Conservation (phyloP, 23 red algal species). For the Gracilaria vermiculophylla region DNA sequence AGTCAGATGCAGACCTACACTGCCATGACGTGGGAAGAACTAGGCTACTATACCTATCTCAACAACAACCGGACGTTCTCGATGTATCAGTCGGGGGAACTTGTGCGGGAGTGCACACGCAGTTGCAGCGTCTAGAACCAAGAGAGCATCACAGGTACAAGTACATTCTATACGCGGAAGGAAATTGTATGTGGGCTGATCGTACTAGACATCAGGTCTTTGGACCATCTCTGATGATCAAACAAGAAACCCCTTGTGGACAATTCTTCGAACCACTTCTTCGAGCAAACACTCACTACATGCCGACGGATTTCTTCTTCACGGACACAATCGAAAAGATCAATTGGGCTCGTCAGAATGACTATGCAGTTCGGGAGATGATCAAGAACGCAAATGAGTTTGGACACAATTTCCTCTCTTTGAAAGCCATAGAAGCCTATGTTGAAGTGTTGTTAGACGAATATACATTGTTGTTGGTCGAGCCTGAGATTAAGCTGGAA, state of each 20-base stretch:
- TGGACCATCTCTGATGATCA: conserved; percentile 81
- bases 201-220: conserved; percentile 81
- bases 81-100: conserved; percentile 81
- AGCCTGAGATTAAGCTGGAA: conserved; percentile 71
- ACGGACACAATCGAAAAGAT: conserved; percentile 59
- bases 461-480: conserved; percentile 74
- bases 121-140: conserved; percentile 54
- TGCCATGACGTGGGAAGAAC: conserved; percentile 73
- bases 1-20: conserved; percentile 55
- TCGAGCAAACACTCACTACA: conserved; percentile 74
- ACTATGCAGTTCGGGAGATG: conserved; percentile 47
- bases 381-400: conserved; percentile 80
- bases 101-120: conserved; percentile 51
- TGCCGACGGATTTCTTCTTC: conserved; percentile 92
- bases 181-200: conserved; percentile 99
- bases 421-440: conserved; percentile 73
- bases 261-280: conserved; percentile 95
- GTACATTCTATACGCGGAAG: conserved; percentile 96
- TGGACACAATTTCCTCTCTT: conserved; percentile 74
- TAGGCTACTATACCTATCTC: conserved; percentile 42
- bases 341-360: conserved; percentile 56
- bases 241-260: conserved; percentile 97
- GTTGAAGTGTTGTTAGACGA: conserved; percentile 82
- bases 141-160: conserved; percentile 78
- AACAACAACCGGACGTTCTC: conserved; percentile 54